Evolutionary conservation across 768 basidiomycete genomes (phyloP).

Genomic region (Calocybe gangraenosa): DNA sequence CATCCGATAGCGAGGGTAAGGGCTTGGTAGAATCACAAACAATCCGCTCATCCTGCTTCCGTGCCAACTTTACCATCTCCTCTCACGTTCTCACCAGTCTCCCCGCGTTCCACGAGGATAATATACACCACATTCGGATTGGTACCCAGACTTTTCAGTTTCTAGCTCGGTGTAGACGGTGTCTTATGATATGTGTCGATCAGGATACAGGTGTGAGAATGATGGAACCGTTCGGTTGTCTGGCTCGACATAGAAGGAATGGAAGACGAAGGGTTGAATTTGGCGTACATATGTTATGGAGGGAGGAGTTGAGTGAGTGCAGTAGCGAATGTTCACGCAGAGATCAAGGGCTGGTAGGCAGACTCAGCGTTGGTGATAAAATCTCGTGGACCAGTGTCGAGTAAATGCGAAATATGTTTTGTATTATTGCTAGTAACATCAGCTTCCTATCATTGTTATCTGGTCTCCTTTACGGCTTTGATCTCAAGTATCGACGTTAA

Average conservation of each 20-base stretch:
- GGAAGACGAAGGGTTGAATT: slow-evolving; percentile 14
- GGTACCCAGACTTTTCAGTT: slow-evolving; percentile 13
- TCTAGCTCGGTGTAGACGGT: slow-evolving; percentile 10
- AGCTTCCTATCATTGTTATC: too few species aligned
- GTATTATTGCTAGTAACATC: background rate
- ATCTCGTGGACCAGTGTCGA: slow-evolving; percentile 6
- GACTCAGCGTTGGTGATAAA: slow-evolving; percentile 11
- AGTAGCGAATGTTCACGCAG: background rate
- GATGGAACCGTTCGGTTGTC: slow-evolving; percentile 14
- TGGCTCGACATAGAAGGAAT: slow-evolving; percentile 11
- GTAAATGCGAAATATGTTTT: background rate
- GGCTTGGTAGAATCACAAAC: background rate
- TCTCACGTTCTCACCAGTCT: background rate
- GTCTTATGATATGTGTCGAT: slow-evolving; percentile 15
- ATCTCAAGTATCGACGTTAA: too few species aligned
- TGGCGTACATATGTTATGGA: slow-evolving; percentile 14
- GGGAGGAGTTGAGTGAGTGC: slow-evolving; percentile 5
- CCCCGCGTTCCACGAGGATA: slow-evolving; percentile 11
- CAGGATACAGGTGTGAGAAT: slow-evolving; percentile 7
- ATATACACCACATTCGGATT: slow-evolving; percentile 7
- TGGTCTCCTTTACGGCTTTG: too few species aligned
- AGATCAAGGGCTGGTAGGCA: too few species aligned
- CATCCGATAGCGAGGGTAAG: slow-evolving; percentile 1
- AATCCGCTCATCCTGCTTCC: slow-evolving; percentile 12
- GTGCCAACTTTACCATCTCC: slow-evolving; percentile 12